Base-by-base conservation (phyloP, 2,329 filamentous ascomycete genomes). In the Fusarium transvaalense region DNA sequence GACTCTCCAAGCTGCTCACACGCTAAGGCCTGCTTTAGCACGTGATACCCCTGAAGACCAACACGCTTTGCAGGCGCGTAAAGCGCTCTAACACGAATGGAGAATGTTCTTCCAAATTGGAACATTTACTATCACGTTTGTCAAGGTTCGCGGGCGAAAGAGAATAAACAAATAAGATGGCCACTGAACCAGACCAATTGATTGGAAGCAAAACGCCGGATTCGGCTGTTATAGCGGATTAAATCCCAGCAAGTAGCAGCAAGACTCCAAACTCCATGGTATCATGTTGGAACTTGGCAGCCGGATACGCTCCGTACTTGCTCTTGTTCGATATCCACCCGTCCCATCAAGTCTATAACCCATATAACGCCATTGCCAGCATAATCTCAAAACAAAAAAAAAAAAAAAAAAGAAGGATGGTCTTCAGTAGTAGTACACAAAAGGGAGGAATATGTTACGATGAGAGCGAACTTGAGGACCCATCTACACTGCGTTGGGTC, bases 401-500 rank as follows among this genome's bases (percentile, higher is more conserved):
- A 64, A 21, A 39, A 60, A 55, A 29, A 41, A 53, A 48, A 58
- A 50, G 35, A 48, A 58, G 47, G 35, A 64, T 32, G 37, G 25
- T 43, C 38, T 39, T 65, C 15, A 19, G 34, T 51, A 27, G 34
- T 51, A 27, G 23, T 51, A 51, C n/a, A 51, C 47, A 51, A 51
- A 51, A 51, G 47, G 31, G 31, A 51, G 23, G 31, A 58, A 54
- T 58, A 59, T 54, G 25, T 48, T 72, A 75, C n/a, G 76, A 67
- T 48, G 79, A 80, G 31, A 78, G 78, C 23, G 79, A 78, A 47
- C 72, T 77, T 27, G 75, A 77, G 35, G 77, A 78, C 50, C 74
- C 78, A 32, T 77, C 78, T 29, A 74, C 75, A 55, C 77, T 81
- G 58, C 71, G 73, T 39, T 74, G 77, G 47, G 74, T 69, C 50